Evolutionary conservation across 768 basidiomycete species (phyloP).

Genomic region (Trametes elegans): DNA sequence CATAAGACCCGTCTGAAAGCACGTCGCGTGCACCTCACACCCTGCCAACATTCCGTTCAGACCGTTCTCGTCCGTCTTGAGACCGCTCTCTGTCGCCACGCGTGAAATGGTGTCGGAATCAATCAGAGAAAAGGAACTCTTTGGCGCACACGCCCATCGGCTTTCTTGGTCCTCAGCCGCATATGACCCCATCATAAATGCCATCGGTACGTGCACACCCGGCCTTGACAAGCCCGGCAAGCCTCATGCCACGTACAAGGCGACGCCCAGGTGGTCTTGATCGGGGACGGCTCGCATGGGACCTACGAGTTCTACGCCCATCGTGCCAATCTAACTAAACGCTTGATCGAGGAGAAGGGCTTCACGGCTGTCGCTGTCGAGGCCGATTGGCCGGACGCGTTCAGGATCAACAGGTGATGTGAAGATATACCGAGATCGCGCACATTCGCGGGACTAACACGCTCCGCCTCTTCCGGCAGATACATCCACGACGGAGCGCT

Average conservation of each 20-base stretch:
- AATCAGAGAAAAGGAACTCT: constrained; percentile 15
- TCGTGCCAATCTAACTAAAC: constrained; percentile 30
- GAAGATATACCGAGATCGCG: neutral
- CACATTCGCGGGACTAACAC: neutral
- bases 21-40: neutral
- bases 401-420: constrained; percentile 27
- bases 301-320: constrained; percentile 32
- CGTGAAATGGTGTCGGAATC: constrained; percentile 8
- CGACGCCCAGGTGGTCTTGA: constrained; percentile 28
- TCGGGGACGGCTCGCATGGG: constrained; percentile 32
- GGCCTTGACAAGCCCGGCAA: neutral
- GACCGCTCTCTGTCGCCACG: neutral
- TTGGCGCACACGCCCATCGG: constrained; percentile 17
- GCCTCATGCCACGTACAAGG: constrained; percentile 14
- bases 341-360: constrained; percentile 30
- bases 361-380: constrained; percentile 30
- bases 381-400: constrained; percentile 35
- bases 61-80: neutral
- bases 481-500: constrained; percentile 22
- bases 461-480: constrained; percentile 5
- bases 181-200: constrained; percentile 25
- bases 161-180: constrained; percentile 17
- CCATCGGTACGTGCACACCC: constrained; percentile 22
- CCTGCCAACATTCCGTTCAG: neutral
- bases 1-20: neutral